Percentiles rank a stretch among this genome's conserved stretches.
Evolutionary conservation across 2,329 filamentous ascomycete species (phyloP).

Genomic region (Cucurbitaria berberidis): DNA sequence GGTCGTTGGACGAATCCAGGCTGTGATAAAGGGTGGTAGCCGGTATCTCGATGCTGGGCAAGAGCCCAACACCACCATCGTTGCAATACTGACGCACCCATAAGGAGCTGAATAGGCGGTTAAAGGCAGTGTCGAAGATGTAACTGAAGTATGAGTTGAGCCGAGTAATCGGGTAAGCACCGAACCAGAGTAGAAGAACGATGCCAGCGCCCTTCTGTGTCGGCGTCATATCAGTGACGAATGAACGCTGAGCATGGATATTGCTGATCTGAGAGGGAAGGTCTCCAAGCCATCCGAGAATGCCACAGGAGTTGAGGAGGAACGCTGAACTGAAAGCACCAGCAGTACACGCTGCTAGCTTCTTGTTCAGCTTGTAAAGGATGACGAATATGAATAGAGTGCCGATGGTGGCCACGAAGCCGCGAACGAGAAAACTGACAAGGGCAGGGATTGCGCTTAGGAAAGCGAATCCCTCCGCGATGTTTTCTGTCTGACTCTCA

Average conservation of each 20-base stretch:
- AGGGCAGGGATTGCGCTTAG: conserved; percentile 24
- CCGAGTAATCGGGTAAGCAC: conserved; percentile 24
- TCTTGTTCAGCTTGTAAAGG: conserved; percentile 23
- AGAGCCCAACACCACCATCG: conserved; percentile 8
- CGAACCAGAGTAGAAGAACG: conserved; percentile 22
- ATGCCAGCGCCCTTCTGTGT: conserved; percentile 22
- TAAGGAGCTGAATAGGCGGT: conserved; percentile 10
- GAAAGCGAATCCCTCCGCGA: conserved; percentile 29
- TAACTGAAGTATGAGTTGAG: conserved; percentile 20
- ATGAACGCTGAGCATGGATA: not conserved
- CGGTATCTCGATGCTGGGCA: conserved; percentile 31
- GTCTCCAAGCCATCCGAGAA: conserved; percentile 18
- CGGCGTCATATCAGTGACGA: conserved; percentile 8
- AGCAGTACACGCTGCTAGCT: conserved; percentile 19
- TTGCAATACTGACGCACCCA: conserved; percentile 25
- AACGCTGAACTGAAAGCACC: conserved; percentile 26
- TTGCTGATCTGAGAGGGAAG: not conserved
- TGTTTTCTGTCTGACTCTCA: conserved; percentile 27
- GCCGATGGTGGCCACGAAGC: conserved; percentile 11
- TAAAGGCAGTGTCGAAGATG: conserved; percentile 1
- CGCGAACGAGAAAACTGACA: conserved; percentile 9
- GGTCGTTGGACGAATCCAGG: not conserved
- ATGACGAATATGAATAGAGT: conserved; percentile 17
- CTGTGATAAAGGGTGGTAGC: not conserved
- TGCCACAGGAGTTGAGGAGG: conserved; percentile 20